These are phyloP conservation scores for Coemansia sp. DNA, from an alignment of 192 early-diverging fungal genomes.

Conservation along the genomic window DNA sequence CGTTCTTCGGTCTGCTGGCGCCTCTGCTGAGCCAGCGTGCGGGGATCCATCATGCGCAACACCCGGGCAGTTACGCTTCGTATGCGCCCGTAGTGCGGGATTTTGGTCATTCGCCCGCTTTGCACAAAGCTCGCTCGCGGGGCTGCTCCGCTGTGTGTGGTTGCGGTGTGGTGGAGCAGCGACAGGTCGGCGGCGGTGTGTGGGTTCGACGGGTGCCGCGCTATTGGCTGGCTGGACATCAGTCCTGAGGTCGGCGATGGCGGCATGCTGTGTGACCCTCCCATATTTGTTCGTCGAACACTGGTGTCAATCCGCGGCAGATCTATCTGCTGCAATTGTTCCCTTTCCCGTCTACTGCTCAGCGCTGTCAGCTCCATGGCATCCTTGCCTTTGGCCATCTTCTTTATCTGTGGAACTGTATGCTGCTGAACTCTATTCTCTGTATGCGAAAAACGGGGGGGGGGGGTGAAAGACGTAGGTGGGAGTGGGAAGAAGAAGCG, in stretches of 20 bases:
- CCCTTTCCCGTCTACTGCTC: background rate
- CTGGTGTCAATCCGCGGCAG: slow-evolving; percentile 35
- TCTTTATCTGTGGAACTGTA: no score
- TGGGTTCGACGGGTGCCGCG: slow-evolving; percentile 22
- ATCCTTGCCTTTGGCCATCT: no score
- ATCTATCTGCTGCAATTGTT: slow-evolving; percentile 4
- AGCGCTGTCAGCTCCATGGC: no score
- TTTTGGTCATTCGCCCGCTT: slow-evolving; percentile 49
- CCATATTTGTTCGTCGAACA: slow-evolving; percentile 24
- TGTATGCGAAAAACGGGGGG: no score
- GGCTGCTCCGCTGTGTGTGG: background rate
- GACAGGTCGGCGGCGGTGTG: slow-evolving; percentile 7
- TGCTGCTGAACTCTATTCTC: no score
- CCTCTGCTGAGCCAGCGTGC: slow-evolving; percentile 19
- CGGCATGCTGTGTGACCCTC: slow-evolving; percentile 41
- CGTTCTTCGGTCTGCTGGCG: slow-evolving; percentile 15
- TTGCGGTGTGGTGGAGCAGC: slow-evolving; percentile 5
- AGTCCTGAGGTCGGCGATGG: slow-evolving; percentile 25
- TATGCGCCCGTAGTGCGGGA: slow-evolving; percentile 51
- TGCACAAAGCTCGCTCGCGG: slow-evolving; percentile 17
- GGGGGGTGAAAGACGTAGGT: no score
- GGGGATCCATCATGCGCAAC: slow-evolving; percentile 49
- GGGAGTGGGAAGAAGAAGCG: no score
- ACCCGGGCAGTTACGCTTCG: slow-evolving; percentile 49
- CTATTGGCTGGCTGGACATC: background rate